Evolutionary conservation across 441 rosid species (phyloP).

Genomic region (Euphorbia corollata): DNA sequence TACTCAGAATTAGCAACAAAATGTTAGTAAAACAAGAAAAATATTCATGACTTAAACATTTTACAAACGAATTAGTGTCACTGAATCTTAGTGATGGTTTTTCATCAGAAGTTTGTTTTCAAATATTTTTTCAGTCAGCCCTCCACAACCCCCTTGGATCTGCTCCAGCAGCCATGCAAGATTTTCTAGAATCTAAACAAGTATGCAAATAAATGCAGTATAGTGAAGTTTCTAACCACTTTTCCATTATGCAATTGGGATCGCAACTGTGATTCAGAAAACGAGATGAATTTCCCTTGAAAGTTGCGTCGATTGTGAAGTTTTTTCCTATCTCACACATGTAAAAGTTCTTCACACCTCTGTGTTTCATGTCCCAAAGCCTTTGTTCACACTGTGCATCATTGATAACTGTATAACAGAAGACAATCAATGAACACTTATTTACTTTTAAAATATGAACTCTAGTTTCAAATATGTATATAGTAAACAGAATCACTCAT

Average conservation of each 20-base stretch:
- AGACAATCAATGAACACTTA: conserved; percentile 10
- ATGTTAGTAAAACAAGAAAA: too few relatives aligned
- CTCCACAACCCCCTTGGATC: too few relatives aligned
- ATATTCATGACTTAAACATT: too few relatives aligned
- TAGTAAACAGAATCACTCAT: too few relatives aligned
- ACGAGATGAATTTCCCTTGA: conserved; percentile 86
- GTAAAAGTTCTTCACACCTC: conserved; percentile 72
- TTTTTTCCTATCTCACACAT: conserved; percentile 95
- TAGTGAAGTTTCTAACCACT: conserved; percentile 53
- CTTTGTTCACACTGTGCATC: conserved; percentile 82
- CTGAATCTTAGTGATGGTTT: too few relatives aligned
- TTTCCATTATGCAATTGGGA: conserved; percentile 81
- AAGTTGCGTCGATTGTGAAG: conserved; percentile 94
- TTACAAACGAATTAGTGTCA: too few relatives aligned
- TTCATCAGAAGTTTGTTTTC: too few relatives aligned
- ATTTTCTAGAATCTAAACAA: conserved; percentile 7
- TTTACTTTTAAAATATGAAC: not conserved
- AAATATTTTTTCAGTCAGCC: too few relatives aligned
- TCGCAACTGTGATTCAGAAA: conserved; percentile 88
- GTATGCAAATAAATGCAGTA: conserved; percentile 1
- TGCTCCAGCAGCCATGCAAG: not conserved
- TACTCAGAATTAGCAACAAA: too few relatives aligned
- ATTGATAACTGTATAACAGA: conserved; percentile 63
- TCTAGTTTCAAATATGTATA: not conserved
- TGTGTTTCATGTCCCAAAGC: conserved; percentile 96